A percentile compares a stretch with the other conserved stretches of the same genome.
Conservation (phyloP, 2,329 filamentous ascomycete genomes). For the Pyricularia grisea region DNA sequence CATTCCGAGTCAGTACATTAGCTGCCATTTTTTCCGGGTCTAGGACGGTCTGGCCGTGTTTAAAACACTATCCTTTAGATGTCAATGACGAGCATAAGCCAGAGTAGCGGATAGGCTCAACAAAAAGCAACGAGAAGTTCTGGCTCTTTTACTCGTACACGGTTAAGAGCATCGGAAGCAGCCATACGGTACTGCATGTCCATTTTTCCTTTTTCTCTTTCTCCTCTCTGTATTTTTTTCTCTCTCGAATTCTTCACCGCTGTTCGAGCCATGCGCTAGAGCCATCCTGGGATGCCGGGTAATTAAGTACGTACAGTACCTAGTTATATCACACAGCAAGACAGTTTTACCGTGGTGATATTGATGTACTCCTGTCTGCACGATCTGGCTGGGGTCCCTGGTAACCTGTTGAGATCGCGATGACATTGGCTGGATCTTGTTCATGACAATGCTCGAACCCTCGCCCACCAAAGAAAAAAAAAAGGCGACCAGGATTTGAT, state of each 20-base stretch:
- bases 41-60: neutral
- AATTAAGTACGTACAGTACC: neutral
- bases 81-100: neutral
- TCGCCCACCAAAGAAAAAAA: neutral
- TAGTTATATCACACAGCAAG: neutral
- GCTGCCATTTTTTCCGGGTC: neutral
- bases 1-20: neutral
- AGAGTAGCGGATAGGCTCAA: neutral
- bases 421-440: neutral
- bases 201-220: neutral
- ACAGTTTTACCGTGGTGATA: neutral
- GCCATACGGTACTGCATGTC: too few relatives aligned
- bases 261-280: neutral
- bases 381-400: neutral
- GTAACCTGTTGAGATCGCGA: neutral
- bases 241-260: neutral
- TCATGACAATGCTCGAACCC: neutral
- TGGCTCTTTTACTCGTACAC: neutral
- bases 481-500: neutral
- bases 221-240: too few relatives aligned
- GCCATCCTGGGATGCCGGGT: neutral
- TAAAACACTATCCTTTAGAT: neutral
- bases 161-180: neutral
- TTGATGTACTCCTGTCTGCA: neutral
- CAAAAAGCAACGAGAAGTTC: neutral